Evolutionary conservation across 1,284 basidiomycete genomes (phyloP).

Genomic region (Flammula alnicola): DNA sequence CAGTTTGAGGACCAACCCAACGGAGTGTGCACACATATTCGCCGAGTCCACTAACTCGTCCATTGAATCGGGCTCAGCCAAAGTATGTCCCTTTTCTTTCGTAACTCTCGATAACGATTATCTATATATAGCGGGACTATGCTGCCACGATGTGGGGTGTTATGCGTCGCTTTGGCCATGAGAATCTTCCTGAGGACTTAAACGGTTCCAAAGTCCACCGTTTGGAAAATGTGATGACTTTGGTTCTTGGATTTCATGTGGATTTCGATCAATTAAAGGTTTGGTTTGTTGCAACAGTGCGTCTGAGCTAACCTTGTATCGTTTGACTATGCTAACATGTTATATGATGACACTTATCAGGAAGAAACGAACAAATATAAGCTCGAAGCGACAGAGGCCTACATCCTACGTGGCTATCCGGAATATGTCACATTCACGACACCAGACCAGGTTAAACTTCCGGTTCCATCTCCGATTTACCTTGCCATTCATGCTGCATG

Average conservation of each 20-base stretch:
- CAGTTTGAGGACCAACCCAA: background rate
- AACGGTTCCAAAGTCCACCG: slow-evolving; percentile 30
- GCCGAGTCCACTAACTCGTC: slow-evolving; percentile 20
- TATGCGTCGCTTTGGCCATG: slow-evolving; percentile 25
- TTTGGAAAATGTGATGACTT: slow-evolving; percentile 29
- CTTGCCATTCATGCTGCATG: slow-evolving; percentile 40
- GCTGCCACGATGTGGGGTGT: slow-evolving; percentile 24
- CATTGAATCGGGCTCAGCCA: slow-evolving; percentile 12
- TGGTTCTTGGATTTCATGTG: slow-evolving; percentile 11
- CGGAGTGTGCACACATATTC: slow-evolving; percentile 28
- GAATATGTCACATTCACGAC: slow-evolving; percentile 26
- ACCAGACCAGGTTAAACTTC: slow-evolving; percentile 20
- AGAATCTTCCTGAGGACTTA: slow-evolving; percentile 20
- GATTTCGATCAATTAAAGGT: slow-evolving; percentile 19
- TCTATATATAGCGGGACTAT: slow-evolving; percentile 11
- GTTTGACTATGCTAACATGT: slow-evolving; percentile 2
- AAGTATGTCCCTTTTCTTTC: slow-evolving; percentile 12
- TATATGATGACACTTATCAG: slow-evolving; percentile 8
- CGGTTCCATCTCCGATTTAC: slow-evolving; percentile 26
- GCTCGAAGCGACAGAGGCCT: slow-evolving; percentile 12
- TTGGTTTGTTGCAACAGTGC: slow-evolving; percentile 26
- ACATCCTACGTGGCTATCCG: slow-evolving; percentile 2
- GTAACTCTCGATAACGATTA: slow-evolving; percentile 5
- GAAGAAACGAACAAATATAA: slow-evolving; percentile 19
- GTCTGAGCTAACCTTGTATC: slow-evolving; percentile 11